phyloP scores from a whole-genome alignment of 495 filamentous ascomycete species.

The Penicillium parvum region DNA sequence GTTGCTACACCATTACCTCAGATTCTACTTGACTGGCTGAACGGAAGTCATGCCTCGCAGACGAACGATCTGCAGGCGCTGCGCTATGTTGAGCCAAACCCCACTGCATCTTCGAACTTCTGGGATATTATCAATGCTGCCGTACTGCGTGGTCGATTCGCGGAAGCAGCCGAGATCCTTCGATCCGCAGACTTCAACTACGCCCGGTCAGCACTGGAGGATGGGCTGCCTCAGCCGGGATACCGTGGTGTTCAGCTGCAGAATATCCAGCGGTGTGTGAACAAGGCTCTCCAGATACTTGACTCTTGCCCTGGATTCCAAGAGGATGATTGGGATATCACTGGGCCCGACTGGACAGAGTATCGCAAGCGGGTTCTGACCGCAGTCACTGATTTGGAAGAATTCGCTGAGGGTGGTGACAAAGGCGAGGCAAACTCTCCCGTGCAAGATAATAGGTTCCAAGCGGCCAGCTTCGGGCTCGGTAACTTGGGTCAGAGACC shows the following conservation, averaged over 20 bases:
- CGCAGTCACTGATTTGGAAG: slow-evolving; percentile 61
- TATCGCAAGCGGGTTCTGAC: slow-evolving; percentile 67
- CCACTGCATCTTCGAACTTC: slow-evolving; percentile 66
- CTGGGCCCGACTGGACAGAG: slow-evolving; percentile 67
- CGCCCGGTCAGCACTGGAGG: slow-evolving; percentile 55
- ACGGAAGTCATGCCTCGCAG: slow-evolving; percentile 61
- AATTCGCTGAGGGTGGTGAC: slow-evolving; percentile 69
- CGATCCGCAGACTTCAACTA: slow-evolving; percentile 69
- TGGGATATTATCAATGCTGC: slow-evolving; percentile 71
- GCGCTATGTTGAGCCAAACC: slow-evolving; percentile 58
- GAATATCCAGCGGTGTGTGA: slow-evolving; percentile 65
- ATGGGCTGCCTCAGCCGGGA: slow-evolving; percentile 54
- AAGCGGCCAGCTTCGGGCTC: slow-evolving; percentile 53
- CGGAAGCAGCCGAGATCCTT: slow-evolving; percentile 57
- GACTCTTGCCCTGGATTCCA: slow-evolving; percentile 63
- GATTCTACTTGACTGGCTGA: slow-evolving; percentile 74
- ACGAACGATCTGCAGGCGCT: slow-evolving; percentile 56
- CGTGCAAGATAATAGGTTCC: slow-evolving; percentile 35
- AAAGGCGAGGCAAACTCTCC: slow-evolving; percentile 27
- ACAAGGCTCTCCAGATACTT: slow-evolving; percentile 59
- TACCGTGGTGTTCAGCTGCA: slow-evolving; percentile 68
- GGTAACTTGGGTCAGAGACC: slow-evolving; percentile 29
- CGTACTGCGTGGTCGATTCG: slow-evolving; percentile 67
- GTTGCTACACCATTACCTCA: slow-evolving; percentile 57
- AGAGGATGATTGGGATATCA: slow-evolving; percentile 69